A percentile compares a stretch with the other conserved stretches of the same genome.
Evolutionary conservation across 2,329 filamentous ascomycete species (phyloP).

Genomic region (Ophiostoma quercus): DNA sequence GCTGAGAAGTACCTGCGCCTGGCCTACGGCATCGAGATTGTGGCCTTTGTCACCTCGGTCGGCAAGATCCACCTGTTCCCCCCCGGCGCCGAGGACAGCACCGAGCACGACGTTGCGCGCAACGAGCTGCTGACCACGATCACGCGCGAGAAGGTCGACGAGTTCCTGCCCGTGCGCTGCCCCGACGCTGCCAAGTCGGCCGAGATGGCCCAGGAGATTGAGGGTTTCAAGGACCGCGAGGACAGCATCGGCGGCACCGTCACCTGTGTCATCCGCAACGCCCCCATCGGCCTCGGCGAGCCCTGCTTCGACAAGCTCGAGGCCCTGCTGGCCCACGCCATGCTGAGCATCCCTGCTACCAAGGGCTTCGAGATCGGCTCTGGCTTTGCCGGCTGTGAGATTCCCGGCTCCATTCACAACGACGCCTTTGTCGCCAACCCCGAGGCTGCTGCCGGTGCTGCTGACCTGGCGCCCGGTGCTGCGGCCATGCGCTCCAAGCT

Average conservation of each 20-base stretch:
- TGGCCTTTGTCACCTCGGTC: conserved; percentile 82
- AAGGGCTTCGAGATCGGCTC: conserved; percentile 96
- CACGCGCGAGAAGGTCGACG: conserved; percentile 71
- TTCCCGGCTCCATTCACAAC: conserved; percentile 87
- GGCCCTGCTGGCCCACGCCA: conserved; percentile 83
- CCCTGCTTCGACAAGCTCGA: conserved; percentile 95
- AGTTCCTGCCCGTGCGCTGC: conserved; percentile 80
- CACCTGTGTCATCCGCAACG: conserved; percentile 85
- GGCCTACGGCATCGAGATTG: conserved; percentile 81
- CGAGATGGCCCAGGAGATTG: conserved; percentile 75
- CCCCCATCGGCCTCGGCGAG: conserved; percentile 81
- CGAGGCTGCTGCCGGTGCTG: conserved; percentile 42
- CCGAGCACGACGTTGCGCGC: background rate
- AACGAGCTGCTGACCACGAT: conserved; percentile 62
- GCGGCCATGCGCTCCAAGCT: conserved; percentile 56
- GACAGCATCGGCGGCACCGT: conserved; percentile 95
- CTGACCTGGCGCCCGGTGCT: conserved; percentile 42
- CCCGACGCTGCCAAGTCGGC: conserved; percentile 60
- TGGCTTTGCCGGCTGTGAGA: conserved; percentile 79
- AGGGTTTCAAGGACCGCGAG: conserved; percentile 66
- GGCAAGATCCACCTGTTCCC: conserved; percentile 74
- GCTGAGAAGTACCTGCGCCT: conserved; percentile 85
- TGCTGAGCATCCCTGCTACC: conserved; percentile 89
- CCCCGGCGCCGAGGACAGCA: conserved; percentile 17
- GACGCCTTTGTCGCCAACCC: conserved; percentile 70